phyloP scores from a whole-genome alignment of 371 early-diverging fungal genomes.

The Syncephalis plumigaleata region DNA sequence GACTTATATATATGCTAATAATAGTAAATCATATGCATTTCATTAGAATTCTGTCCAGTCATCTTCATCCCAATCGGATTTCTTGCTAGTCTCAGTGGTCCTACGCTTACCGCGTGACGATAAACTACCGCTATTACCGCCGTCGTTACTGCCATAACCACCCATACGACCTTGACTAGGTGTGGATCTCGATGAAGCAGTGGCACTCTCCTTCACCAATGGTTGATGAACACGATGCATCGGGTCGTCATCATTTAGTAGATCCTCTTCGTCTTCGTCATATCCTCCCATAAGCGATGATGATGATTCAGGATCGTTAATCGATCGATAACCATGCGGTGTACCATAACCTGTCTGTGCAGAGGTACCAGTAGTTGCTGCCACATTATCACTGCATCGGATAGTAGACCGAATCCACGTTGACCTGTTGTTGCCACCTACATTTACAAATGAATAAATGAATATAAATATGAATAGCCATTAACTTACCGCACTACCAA shows the following conservation, averaged over 20 bases:
- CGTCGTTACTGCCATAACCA: slow-evolving; percentile 9
- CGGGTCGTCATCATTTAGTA: slow-evolving; percentile 1
- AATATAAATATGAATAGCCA: background rate
- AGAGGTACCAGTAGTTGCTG: background rate
- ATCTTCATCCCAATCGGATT: slow-evolving; percentile 18
- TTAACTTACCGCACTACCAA: slow-evolving; percentile 38
- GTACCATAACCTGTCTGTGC: background rate
- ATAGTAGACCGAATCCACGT: background rate
- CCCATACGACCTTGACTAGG: slow-evolving; percentile 1
- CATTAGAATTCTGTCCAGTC: slow-evolving; percentile 18
- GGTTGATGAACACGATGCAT: slow-evolving; percentile 1
- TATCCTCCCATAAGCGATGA: too few species aligned
- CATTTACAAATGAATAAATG: background rate
- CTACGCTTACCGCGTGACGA: slow-evolving; percentile 14
- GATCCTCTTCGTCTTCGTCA: background rate
- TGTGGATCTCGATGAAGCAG: slow-evolving; percentile 2
- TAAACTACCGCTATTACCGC: slow-evolving; percentile 12
- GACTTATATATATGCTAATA: too few species aligned
- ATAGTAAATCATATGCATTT: too few species aligned
- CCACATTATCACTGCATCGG: background rate
- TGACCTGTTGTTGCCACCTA: background rate
- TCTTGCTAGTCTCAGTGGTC: slow-evolving; percentile 10
- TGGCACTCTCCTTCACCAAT: background rate
- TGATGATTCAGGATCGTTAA: background rate
- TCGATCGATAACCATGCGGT: background rate